These are phyloP conservation scores for Camelina neglecta DNA, from an alignment of 345 rosid species.

Conservation along the genomic window DNA sequence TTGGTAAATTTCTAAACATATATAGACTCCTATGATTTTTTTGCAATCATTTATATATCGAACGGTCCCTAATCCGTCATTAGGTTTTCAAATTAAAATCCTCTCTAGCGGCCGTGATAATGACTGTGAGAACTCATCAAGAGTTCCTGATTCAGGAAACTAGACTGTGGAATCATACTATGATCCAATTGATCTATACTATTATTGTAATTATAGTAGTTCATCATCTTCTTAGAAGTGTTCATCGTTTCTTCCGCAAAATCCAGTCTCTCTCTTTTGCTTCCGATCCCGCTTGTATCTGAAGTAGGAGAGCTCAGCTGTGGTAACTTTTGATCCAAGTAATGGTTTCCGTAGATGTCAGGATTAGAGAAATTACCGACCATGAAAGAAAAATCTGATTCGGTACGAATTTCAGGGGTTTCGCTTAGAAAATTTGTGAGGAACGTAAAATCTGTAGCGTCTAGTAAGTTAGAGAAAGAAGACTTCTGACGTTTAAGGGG, in stretches of 20 bases:
- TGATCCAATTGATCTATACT: constrained; percentile 48
- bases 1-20: constrained; percentile 8
- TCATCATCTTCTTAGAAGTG: constrained; percentile 55
- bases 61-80: constrained; percentile 29
- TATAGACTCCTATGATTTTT: constrained; percentile 17
- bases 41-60: constrained; percentile 23
- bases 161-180: constrained; percentile 33
- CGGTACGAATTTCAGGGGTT: constrained; percentile 45
- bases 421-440: constrained; percentile 64
- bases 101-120: constrained; percentile 52
- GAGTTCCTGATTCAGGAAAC: constrained; percentile 55
- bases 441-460: constrained; percentile 72
- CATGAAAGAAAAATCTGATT: constrained; percentile 46
- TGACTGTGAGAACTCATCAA: constrained; percentile 60
- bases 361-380: constrained; percentile 31
- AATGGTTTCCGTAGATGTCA: constrained; percentile 32
- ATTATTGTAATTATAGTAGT: constrained; percentile 57
- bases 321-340: constrained; percentile 62
- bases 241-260: constrained; percentile 49
- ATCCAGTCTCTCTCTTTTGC: constrained; percentile 57
- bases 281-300: constrained; percentile 44
- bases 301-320: constrained; percentile 52
- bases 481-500: constrained; percentile 68
- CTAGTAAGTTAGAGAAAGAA: constrained; percentile 72
- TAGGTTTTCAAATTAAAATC: constrained; percentile 20